Base-by-base conservation (phyloP, 2,329 filamentous ascomycete genomes). In the Arthroderma uncinatum region DNA sequence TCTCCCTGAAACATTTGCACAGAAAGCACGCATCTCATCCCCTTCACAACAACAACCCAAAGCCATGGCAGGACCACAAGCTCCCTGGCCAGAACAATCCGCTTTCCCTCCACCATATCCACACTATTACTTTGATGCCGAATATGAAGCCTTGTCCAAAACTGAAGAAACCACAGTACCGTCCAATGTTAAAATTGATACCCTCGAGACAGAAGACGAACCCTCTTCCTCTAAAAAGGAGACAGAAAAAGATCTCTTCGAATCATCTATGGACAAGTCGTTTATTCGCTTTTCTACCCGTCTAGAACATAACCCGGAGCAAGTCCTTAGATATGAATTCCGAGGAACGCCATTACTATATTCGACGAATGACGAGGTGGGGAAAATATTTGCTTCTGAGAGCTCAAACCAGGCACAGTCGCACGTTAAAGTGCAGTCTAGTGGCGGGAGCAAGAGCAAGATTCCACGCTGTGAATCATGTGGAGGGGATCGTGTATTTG, bases 241-340 rank as follows among this genome's bases (percentile, higher is more conserved):
- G 61, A 70, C 54, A 68, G 70, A 23, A 23, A 83, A 88, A 62
- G 87, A 89, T 68, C 83, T 84, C 1, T 89, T 88, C 63, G 88
- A 92, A 72, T 87, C 83, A 3, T 75, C 76, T 53, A 83, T 90
- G 75, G 87, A 93, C 71, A 82, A 81, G 44, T 79, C 83, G 0
- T 93, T 93, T 68, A 85, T 90, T 64, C 85, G 84, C 65, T 93
- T 93, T 67, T 88, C 88, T 0, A 86, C 88, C 68, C 78, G 87
- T 2, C 76, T 91, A 23, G 80, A 80, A 1, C 87, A 92, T 72
- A 93, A 92, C 71, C 87, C 88, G 0, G 86, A 91, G 59, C 88
- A 93, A 70, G 83, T 86, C 4, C 84, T 93, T 55, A 81, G 88
- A 33, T 93, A 93, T 68, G 87, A 93, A 69, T 90, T 86, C 66